Evolutionary conservation across 1,284 basidiomycete species (phyloP).

Genomic region (Trametes sp.): DNA sequence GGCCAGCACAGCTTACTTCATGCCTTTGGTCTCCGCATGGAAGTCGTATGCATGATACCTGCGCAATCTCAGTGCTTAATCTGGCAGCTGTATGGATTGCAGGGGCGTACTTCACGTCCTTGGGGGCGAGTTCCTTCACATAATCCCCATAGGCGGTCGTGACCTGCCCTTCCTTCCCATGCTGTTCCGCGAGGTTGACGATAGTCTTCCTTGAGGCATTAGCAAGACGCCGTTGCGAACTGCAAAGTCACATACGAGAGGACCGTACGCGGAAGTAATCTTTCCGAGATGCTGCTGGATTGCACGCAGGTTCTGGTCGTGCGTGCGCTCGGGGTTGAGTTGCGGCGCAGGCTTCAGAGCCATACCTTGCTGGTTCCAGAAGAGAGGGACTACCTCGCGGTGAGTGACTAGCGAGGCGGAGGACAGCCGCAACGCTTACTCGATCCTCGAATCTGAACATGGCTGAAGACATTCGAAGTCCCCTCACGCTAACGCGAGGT

Average conservation of each 20-base stretch:
- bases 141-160: slow-evolving; percentile 83
- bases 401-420: slow-evolving; percentile 15
- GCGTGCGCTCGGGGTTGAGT: slow-evolving; percentile 76
- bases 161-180: slow-evolving; percentile 86
- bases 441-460: slow-evolving; percentile 90
- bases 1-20: slow-evolving; percentile 70
- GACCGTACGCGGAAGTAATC: slow-evolving; percentile 77
- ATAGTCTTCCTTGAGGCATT: slow-evolving; percentile 59
- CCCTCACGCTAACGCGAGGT: slow-evolving; percentile 64
- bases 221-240: neutral
- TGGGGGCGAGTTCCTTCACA: slow-evolving; percentile 63
- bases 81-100: neutral
- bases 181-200: slow-evolving; percentile 90
- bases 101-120: slow-evolving; percentile 67
- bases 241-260: slow-evolving; percentile 59
- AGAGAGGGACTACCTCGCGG: slow-evolving; percentile 75
- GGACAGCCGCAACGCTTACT: slow-evolving; percentile 54
- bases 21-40: slow-evolving; percentile 88
- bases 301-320: slow-evolving; percentile 75
- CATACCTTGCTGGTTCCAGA: slow-evolving; percentile 87
- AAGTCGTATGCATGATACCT: slow-evolving; percentile 86
- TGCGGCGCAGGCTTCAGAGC: slow-evolving; percentile 90
- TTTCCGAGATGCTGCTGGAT: slow-evolving; percentile 81
- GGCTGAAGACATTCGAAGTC: slow-evolving; percentile 81
- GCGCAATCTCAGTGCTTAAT: neutral